A percentile compares a stretch with the other conserved stretches of the same genome.
phyloP scores from a whole-genome alignment of 345 rosid species.

The Brassica carinata region DNA sequence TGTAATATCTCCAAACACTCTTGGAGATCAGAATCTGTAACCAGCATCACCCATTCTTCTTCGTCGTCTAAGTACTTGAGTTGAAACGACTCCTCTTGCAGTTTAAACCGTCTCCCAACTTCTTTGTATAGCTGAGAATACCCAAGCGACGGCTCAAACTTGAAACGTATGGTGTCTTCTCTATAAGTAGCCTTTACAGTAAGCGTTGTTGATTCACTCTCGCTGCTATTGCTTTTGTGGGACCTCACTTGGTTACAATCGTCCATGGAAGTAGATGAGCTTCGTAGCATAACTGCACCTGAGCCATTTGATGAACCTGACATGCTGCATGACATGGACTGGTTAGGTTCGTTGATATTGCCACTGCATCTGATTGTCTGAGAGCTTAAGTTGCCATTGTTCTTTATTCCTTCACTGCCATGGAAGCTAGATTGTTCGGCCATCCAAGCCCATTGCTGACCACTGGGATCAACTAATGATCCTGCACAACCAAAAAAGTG shows the following conservation, averaged over 20 bases:
- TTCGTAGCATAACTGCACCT: slow-evolving; percentile 51
- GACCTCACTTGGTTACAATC: slow-evolving; percentile 49
- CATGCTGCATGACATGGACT: slow-evolving; percentile 56
- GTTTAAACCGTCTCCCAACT: slow-evolving; percentile 74
- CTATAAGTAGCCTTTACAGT: slow-evolving; percentile 77
- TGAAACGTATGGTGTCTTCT: slow-evolving; percentile 79
- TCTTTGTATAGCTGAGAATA: slow-evolving; percentile 79
- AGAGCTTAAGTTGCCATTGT: slow-evolving; percentile 42
- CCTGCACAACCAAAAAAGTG: slow-evolving; percentile 33
- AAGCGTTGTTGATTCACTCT: slow-evolving; percentile 51
- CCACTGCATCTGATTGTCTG: slow-evolving; percentile 48
- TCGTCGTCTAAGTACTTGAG: slow-evolving; percentile 92
- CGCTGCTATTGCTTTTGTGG: slow-evolving; percentile 51
- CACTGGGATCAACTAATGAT: slow-evolving; percentile 38
- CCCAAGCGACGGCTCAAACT: slow-evolving; percentile 69
- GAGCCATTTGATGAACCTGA: slow-evolving; percentile 70
- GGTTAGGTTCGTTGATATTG: slow-evolving; percentile 49
- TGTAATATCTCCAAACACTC: slow-evolving; percentile 83
- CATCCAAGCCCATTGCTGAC: slow-evolving; percentile 43
- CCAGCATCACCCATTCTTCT: slow-evolving; percentile 90
- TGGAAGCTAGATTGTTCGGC: slow-evolving; percentile 39
- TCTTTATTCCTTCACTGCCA: slow-evolving; percentile 48
- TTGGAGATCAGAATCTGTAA: slow-evolving; percentile 73
- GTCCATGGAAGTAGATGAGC: slow-evolving; percentile 66
- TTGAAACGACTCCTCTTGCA: slow-evolving; percentile 73